Evolutionary conservation across 2,329 filamentous ascomycete genomes (phyloP).

Genomic region (Aspergillus pseudotamarii): DNA sequence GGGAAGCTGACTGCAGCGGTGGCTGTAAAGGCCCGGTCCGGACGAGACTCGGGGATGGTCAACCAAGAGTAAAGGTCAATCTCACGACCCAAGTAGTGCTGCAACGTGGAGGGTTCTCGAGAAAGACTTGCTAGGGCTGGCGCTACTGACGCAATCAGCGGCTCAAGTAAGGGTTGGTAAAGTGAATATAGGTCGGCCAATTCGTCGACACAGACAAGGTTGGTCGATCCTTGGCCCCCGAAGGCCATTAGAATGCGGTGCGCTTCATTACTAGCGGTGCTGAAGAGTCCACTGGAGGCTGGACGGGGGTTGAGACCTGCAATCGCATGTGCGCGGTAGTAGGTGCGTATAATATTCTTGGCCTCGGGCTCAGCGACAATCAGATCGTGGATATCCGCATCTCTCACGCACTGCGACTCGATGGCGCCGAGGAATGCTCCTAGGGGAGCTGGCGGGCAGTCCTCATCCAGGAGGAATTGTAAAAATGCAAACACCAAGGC

Average conservation of each 20-base stretch:
- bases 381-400: neutral
- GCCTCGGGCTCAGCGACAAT: neutral
- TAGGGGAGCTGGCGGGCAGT: neutral
- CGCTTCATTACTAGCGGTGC: neutral
- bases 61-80: conserved; percentile 13
- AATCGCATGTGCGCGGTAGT: neutral
- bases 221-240: neutral
- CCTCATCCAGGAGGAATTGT: neutral
- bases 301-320: neutral
- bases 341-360: neutral
- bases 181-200: conserved; percentile 1
- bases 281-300: neutral
- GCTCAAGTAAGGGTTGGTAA: neutral
- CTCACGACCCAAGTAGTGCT: neutral
- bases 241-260: neutral
- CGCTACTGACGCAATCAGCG: neutral
- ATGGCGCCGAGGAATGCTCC: neutral
- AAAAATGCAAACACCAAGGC: neutral
- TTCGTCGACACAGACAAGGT: neutral
- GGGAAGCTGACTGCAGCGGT: conserved; percentile 42
- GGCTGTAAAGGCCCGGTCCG: conserved; percentile 34
- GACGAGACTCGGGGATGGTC: conserved; percentile 28
- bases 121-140: neutral
- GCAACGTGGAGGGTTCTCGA: neutral
- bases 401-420: neutral